A percentile compares a stretch with the other conserved stretches of the same genome.
Conservation (phyloP, 768 basidiomycete genomes). For the Naganishia antarctica region DNA sequence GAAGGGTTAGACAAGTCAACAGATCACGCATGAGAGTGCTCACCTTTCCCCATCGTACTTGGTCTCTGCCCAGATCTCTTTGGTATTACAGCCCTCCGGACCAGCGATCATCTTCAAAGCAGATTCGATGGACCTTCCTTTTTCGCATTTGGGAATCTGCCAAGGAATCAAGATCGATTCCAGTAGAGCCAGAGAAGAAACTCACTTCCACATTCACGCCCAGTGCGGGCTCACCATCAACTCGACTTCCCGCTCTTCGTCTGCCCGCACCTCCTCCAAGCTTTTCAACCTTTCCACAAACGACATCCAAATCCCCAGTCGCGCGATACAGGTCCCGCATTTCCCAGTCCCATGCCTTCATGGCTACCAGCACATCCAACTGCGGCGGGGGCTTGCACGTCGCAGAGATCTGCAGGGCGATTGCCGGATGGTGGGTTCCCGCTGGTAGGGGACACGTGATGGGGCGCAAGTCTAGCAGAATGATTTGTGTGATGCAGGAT, state of each 20-base stretch:
- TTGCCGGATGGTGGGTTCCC: conserved; percentile 52
- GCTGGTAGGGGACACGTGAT: conserved; percentile 65
- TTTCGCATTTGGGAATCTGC: conserved; percentile 76
- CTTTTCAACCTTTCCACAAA: conserved; percentile 49
- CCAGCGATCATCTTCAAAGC: conserved; percentile 53
- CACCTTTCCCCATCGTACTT: conserved; percentile 89
- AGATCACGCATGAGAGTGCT: background rate
- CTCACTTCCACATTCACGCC: conserved; percentile 64
- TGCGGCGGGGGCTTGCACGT: conserved; percentile 57
- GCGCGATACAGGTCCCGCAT: conserved; percentile 59
- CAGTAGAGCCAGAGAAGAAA: background rate
- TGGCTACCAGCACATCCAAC: conserved; percentile 61
- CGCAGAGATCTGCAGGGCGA: conserved; percentile 56
- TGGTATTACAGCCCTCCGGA: conserved; percentile 35
- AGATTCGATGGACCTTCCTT: conserved; percentile 62
- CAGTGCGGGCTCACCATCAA: conserved; percentile 52
- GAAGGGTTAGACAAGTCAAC: background rate
- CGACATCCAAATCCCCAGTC: conserved; percentile 60
- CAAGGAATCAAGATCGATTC: background rate
- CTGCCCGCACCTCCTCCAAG: conserved; percentile 43
- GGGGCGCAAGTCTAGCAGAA: conserved; percentile 79
- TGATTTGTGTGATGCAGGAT: conserved; percentile 72
- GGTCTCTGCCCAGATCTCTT: conserved; percentile 73
- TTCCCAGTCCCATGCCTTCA: conserved; percentile 66
- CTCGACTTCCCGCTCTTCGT: conserved; percentile 16